Conservation (phyloP, 2,329 filamentous ascomycete species). For the Didymella arachidicola region DNA sequence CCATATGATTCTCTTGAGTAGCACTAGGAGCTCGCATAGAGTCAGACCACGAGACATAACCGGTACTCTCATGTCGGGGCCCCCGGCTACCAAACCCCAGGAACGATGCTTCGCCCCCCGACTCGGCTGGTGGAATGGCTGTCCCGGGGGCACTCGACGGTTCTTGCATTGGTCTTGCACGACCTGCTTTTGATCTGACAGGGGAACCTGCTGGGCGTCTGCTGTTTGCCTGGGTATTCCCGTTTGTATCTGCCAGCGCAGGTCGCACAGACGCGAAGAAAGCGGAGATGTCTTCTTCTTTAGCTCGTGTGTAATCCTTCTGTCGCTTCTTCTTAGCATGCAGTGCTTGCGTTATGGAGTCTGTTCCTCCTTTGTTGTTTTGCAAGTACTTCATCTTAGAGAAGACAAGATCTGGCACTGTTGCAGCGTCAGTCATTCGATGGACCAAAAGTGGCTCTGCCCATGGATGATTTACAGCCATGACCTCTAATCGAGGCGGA, state of each 20-base stretch:
- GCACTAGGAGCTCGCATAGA: constrained; percentile 41
- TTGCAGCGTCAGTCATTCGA: constrained; percentile 30
- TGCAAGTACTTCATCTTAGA: constrained; percentile 60
- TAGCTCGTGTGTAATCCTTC: constrained; percentile 42
- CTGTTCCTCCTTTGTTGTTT: constrained; percentile 41
- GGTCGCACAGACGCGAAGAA: constrained; percentile 52
- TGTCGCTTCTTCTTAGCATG: constrained; percentile 41
- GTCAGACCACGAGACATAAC: constrained; percentile 55
- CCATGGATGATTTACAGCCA: constrained; percentile 49
- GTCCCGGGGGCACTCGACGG: constrained; percentile 25
- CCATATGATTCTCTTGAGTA: constrained; percentile 20
- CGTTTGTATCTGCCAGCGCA: constrained; percentile 34
- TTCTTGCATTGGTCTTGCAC: constrained; percentile 16
- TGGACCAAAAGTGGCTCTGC: constrained; percentile 19
- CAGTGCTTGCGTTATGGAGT: constrained; percentile 36
- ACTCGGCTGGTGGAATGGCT: constrained; percentile 42
- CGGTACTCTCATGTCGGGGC: constrained; percentile 39
- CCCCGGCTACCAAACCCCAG: constrained; percentile 51
- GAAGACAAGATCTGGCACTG: constrained; percentile 62
- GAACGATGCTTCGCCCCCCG: constrained; percentile 45
- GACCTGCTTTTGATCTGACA: constrained; percentile 10
- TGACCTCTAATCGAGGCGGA: constrained; percentile 55
- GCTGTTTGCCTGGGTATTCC: constrained; percentile 29
- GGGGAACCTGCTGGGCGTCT: neutral
- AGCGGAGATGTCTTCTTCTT: constrained; percentile 55